phyloP scores from a whole-genome alignment of 768 basidiomycete genomes.

The Omphalotus guepiniiformis region DNA sequence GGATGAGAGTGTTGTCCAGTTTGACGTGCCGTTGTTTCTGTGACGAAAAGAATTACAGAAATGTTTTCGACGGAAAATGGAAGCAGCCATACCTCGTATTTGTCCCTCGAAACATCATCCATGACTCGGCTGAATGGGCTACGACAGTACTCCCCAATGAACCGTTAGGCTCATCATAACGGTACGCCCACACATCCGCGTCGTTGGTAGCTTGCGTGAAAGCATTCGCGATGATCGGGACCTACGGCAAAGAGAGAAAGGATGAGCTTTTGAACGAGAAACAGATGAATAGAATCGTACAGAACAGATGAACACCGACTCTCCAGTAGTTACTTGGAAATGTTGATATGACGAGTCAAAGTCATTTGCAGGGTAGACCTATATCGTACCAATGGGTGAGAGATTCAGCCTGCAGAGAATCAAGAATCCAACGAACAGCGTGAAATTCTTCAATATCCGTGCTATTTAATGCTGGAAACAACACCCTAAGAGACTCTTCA shows the following conservation, averaged over 20 bases:
- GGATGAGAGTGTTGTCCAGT: conserved; percentile 40
- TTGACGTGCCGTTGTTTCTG: conserved; percentile 49
- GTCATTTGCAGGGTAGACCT: conserved; percentile 38
- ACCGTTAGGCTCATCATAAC: conserved; percentile 54
- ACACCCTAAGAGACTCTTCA: conserved; percentile 29
- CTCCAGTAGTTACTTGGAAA: conserved; percentile 43
- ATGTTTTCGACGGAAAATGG: conserved; percentile 3
- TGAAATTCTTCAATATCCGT: conserved; percentile 32
- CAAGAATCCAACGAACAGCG: too few species aligned
- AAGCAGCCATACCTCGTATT: conserved; percentile 46
- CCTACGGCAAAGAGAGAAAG: not conserved
- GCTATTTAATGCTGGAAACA: conserved; percentile 42
- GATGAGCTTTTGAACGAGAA: too few species aligned
- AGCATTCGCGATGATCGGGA: not conserved
- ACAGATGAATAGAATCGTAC: conserved; percentile 39
- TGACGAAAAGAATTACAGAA: conserved; percentile 9
- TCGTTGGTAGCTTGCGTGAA: conserved; percentile 33
- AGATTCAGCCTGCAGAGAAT: too few species aligned
- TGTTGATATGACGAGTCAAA: conserved; percentile 39
- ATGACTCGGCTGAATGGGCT: conserved; percentile 55
- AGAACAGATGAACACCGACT: conserved; percentile 46
- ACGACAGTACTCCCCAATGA: conserved; percentile 33
- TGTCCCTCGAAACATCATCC: conserved; percentile 62
- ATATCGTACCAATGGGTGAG: too few species aligned
- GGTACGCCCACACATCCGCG: conserved; percentile 51